These are phyloP conservation scores for Sporothrix pseudoabietina DNA, from an alignment of 2,329 filamentous ascomycete species.

Conservation along the genomic window DNA sequence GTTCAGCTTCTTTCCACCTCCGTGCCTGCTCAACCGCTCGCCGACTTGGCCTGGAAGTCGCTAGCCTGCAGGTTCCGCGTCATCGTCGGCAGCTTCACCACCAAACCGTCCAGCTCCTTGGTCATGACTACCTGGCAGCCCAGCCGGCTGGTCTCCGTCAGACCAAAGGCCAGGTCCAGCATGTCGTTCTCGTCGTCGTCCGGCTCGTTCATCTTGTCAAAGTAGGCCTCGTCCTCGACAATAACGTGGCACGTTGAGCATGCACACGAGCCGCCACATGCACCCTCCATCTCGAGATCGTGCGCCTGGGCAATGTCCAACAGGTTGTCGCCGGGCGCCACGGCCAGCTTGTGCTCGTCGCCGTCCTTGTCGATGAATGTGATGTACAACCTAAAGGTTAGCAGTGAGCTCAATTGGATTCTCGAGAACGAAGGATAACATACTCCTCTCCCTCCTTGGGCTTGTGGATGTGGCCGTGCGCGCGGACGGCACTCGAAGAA, in stretches of 20 bases:
- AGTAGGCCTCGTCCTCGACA: conserved; percentile 70
- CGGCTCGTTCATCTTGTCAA: conserved; percentile 76
- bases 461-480: conserved; percentile 78
- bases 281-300: conserved; percentile 97
- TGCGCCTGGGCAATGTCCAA: conserved; percentile 93
- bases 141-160: conserved; percentile 80
- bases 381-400: conserved; percentile 70
- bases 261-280: conserved; percentile 90
- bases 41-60: conserved; percentile 65
- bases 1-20: not conserved
- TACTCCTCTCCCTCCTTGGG: conserved; percentile 93
- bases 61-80: conserved; percentile 94
- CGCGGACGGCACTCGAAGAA: conserved; percentile 60
- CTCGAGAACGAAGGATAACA: not conserved
- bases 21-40: conserved; percentile 1
- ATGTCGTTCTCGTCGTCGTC: conserved; percentile 86
- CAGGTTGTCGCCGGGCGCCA: conserved; percentile 85
- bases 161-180: conserved; percentile 85
- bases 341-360: conserved; percentile 72
- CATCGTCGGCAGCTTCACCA: conserved; percentile 86
- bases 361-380: conserved; percentile 95
- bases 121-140: conserved; percentile 93
- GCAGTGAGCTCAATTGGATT: not conserved
- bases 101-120: conserved; percentile 83
- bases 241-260: conserved; percentile 94